Conservation (phyloP, 441 rosid species). For the Metrosideros polymorpha region DNA sequence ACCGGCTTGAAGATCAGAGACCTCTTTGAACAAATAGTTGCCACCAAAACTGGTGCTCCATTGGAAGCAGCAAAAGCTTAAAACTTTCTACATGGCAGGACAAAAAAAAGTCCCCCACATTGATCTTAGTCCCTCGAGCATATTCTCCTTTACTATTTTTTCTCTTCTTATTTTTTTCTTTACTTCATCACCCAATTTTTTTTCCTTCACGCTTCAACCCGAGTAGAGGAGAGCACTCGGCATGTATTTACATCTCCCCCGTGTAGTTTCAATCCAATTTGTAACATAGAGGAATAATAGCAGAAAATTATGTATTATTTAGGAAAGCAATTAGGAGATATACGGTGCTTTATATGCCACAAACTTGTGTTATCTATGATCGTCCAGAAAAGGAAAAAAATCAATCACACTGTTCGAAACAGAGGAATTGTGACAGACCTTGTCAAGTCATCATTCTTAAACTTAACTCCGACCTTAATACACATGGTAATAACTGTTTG, state of each 20-base stretch:
- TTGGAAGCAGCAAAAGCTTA: conserved; percentile 62
- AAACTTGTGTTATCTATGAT: background rate
- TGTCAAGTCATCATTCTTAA: background rate
- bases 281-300: conserved; percentile 29
- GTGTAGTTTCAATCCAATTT: conserved; percentile 21
- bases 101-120: background rate
- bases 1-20: conserved; percentile 88
- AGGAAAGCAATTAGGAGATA: background rate
- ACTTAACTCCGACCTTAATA: background rate
- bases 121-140: background rate
- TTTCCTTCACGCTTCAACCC: conserved; percentile 7
- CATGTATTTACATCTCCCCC: conserved; percentile 14
- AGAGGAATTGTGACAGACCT: background rate
- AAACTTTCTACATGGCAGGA: background rate
- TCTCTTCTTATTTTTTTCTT: background rate
- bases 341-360: background rate
- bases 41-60: conserved; percentile 43
- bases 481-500: background rate
- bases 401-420: background rate
- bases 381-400: background rate
- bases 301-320: conserved; percentile 21
- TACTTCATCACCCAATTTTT: background rate
- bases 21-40: conserved; percentile 65
- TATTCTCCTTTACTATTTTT: background rate
- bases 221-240: conserved; percentile 5